These are phyloP conservation scores for Mortierella sp. DNA, from an alignment of 371 early-diverging fungal species.

Conservation along the genomic window DNA sequence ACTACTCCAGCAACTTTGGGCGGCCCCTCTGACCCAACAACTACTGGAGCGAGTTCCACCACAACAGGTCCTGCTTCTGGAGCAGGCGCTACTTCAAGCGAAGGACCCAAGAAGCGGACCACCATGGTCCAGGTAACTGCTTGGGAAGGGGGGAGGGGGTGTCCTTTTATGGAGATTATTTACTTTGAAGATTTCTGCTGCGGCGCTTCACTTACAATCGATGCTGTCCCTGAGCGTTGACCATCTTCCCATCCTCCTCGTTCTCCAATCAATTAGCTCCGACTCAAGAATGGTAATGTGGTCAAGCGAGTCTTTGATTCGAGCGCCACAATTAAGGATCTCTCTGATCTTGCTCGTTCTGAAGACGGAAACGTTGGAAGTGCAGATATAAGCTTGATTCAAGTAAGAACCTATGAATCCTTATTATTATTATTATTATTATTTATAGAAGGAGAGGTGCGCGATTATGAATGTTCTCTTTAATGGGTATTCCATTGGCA, in stretches of 20 bases:
- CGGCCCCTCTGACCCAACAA: background rate
- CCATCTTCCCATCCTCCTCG: background rate
- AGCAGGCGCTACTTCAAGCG: background rate
- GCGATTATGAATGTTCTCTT: background rate
- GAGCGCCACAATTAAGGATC: constrained; percentile 18
- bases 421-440: background rate
- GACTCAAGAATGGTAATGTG: constrained; percentile 40
- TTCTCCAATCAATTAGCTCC: constrained; percentile 13
- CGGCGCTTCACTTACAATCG: background rate
- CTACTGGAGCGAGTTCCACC: too few relatives aligned
- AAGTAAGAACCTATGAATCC: constrained; percentile 18
- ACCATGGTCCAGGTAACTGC: background rate
- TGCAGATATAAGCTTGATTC: constrained; percentile 43
- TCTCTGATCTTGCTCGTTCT: constrained; percentile 34
- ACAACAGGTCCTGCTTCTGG: background rate
- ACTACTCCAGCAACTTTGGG: background rate
- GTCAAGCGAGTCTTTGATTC: constrained; percentile 28
- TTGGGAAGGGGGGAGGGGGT: too few relatives aligned
- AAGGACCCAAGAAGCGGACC: background rate
- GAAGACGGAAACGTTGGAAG: constrained; percentile 41
- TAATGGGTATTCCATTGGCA: background rate
- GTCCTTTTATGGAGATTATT: too few relatives aligned
- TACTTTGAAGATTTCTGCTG: background rate
- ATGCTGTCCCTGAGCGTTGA: background rate
- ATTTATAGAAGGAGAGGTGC: background rate